A percentile compares a stretch with the other conserved stretches of the same genome.
Evolutionary conservation across 2,329 filamentous ascomycete species (phyloP).

Genomic region (Epichloe bromicola): DNA sequence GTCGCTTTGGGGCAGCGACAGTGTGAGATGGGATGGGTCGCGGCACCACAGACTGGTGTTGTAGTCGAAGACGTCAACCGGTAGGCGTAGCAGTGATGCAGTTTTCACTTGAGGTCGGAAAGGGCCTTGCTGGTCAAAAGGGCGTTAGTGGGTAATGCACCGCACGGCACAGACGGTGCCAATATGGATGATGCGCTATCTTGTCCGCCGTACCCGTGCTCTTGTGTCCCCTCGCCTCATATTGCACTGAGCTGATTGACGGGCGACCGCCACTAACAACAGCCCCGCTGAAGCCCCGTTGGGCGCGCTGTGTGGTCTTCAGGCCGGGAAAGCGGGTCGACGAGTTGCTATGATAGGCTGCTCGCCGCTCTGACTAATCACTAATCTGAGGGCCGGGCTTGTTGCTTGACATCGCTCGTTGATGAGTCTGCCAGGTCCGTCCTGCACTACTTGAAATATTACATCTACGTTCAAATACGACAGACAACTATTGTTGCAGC

Average conservation of each 20-base stretch:
- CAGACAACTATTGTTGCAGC: background rate
- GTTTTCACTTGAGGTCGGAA: slow-evolving; percentile 1
- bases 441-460: background rate
- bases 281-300: no score
- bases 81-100: slow-evolving; percentile 2
- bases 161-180: no score
- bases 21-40: background rate
- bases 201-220: background rate
- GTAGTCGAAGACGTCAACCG: background rate
- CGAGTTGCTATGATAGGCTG: no score
- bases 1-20: background rate
- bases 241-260: no score
- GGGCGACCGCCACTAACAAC: no score
- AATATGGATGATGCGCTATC: background rate
- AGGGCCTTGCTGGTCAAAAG: background rate
- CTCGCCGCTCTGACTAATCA: no score
- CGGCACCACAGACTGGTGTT: background rate
- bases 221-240: background rate
- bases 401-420: no score
- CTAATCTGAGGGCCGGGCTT: no score
- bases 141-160: background rate
- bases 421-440: no score
- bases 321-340: no score
- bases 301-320: no score
- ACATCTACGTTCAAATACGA: background rate